phyloP scores from a whole-genome alignment of 169 alveolate species.

The Plasmodium knowlesi region DNA sequence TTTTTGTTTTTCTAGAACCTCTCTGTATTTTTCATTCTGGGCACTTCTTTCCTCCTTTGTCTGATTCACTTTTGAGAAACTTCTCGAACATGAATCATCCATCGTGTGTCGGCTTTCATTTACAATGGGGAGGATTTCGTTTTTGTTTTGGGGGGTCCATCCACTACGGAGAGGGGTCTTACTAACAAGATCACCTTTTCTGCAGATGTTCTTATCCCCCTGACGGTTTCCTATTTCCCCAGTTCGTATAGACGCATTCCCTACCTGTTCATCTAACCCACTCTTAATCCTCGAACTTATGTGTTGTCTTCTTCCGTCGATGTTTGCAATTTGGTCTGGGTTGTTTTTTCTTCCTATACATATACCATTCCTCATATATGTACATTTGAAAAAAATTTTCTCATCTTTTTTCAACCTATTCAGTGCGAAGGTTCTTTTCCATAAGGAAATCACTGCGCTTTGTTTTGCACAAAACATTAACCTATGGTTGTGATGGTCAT shows the following conservation, averaged over 20 bases:
- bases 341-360: slow-evolving; percentile 17
- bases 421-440: slow-evolving; percentile 2
- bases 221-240: neutral
- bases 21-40: neutral
- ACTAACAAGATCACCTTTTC: neutral
- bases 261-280: neutral
- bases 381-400: neutral
- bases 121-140: neutral
- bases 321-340: neutral
- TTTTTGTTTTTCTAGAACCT: neutral
- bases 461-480: slow-evolving; percentile 29
- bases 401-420: slow-evolving; percentile 36
- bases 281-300: neutral
- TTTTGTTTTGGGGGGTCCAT: neutral
- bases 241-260: neutral
- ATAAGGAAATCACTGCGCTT: slow-evolving; percentile 8
- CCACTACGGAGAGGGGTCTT: neutral
- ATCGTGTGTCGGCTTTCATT: neutral
- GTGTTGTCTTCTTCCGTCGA: neutral
- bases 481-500: neutral
- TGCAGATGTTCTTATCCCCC: neutral
- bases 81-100: slow-evolving; percentile 8
- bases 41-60: neutral
- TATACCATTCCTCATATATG: slow-evolving; percentile 32
- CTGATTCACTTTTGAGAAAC: neutral